Evolutionary conservation across 176 grass and related monocot species (phyloP), one percentile per base, ranked within the genome.

Genomic region (Cenchrus americanus): DNA sequence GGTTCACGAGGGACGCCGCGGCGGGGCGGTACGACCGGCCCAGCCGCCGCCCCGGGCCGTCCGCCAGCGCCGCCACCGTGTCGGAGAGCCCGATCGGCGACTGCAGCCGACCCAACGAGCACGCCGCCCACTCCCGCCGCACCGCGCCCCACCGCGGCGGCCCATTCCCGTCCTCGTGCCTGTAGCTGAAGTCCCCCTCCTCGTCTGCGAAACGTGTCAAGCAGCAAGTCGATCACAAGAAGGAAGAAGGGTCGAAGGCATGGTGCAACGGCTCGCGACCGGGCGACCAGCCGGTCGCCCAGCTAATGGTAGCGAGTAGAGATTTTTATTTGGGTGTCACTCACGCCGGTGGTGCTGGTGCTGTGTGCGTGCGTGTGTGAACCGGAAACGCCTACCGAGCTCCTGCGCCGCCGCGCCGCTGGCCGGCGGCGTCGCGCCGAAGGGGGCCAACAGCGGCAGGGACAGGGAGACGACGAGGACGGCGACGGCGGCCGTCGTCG

Each of bases 121-220:
- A 97, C 1, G 49, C 41, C 0, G 81, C 68, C 94, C 92, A 97
- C 14, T 92, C 88, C 37, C 49, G 2, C 55, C 84, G 84, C 22
- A 97, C 27, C 23, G 63, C 12, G 6, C 90, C 94, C 92, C 92
- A 97, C 73, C 75, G 65, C 58, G 88, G 58, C 19, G 92, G 94
- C 21, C 92, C 92, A 12, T 69, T 57, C 40, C 88, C 86, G 19
- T 75, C 80, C 21, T 75, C 88, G 0, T 52, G 65, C 10, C 43
- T 1, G 55, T 97, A 94, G 87, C 86, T 87, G 85, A 97, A 97
- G 11, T 87, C 86, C 19, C 0, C 19, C 86, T 94, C 87, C n/a
- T 78, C 51, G 13, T 90, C 94, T 81, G 52, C 18, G 4, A 37
- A 37, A 37, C 34, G 34, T 37, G 34, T 37, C 34, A 37, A 3